These are phyloP conservation scores for Sugiyamaella grinbergsii DNA, from an alignment of 1,139 yeast species.

Conservation along the genomic window DNA sequence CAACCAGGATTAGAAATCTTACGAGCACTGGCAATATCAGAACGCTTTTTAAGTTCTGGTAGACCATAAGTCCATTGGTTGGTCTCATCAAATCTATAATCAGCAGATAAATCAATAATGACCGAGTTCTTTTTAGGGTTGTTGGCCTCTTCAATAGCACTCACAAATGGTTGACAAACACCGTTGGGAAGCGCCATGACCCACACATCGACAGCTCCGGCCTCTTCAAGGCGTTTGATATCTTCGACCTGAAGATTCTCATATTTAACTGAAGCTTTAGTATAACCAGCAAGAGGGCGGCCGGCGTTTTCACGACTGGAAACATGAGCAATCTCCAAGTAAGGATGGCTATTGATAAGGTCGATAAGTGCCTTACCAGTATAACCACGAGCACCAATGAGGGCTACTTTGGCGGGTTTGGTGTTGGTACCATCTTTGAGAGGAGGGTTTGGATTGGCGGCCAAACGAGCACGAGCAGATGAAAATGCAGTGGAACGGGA, in stretches of 20 bases:
- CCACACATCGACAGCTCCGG: slow-evolving; percentile 89
- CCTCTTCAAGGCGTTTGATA: slow-evolving; percentile 71
- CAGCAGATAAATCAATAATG: slow-evolving; percentile 92
- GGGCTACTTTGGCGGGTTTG: slow-evolving; percentile 70
- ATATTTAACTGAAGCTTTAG: slow-evolving; percentile 74
- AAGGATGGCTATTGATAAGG: slow-evolving; percentile 83
- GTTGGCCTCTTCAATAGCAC: slow-evolving; percentile 74
- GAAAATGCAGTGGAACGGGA: slow-evolving; percentile 30
- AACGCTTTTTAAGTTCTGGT: slow-evolving; percentile 70
- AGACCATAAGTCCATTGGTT: slow-evolving; percentile 92
- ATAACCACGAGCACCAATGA: slow-evolving; percentile 97
- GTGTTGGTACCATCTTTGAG: slow-evolving; percentile 61
- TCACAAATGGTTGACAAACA: slow-evolving; percentile 95
- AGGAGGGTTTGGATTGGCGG: slow-evolving; percentile 74
- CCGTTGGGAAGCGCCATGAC: slow-evolving; percentile 99
- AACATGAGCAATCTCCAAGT: slow-evolving; percentile 84
- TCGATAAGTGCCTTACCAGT: slow-evolving; percentile 93
- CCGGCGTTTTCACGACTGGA: slow-evolving; percentile 95
- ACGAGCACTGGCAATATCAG: slow-evolving; percentile 66
- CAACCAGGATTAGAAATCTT: slow-evolving; percentile 97
- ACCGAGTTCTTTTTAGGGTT: slow-evolving; percentile 57
- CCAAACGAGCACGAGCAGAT: slow-evolving; percentile 2
- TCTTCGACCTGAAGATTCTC: slow-evolving; percentile 88
- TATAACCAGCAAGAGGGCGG: slow-evolving; percentile 81
- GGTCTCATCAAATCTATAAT: slow-evolving; percentile 86